phyloP scores from a whole-genome alignment of 768 basidiomycete species.

The Suillus placidus region DNA sequence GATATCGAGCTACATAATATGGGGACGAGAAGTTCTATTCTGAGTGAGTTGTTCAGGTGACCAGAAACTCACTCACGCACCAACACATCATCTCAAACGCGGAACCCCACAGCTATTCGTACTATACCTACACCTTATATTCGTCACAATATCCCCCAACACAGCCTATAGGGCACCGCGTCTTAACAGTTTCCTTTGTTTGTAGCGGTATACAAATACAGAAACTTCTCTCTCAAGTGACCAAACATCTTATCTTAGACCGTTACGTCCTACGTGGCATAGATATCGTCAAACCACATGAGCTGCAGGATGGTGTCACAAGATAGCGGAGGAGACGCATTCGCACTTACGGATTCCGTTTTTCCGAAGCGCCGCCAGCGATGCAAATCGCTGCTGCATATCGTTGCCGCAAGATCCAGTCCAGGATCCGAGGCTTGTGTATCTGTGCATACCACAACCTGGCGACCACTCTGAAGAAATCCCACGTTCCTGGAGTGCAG shows the following conservation, averaged over 20 bases:
- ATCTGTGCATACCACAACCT: neutral
- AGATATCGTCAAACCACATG: constrained; percentile 1
- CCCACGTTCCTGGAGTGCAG: constrained; percentile 8
- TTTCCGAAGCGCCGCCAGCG: neutral
- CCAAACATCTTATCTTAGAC: constrained; percentile 7
- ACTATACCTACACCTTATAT: too few species aligned
- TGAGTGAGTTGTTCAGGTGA: constrained; percentile 6
- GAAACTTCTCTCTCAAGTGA: neutral
- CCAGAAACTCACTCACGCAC: neutral
- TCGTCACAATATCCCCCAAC: too few species aligned
- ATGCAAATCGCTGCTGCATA: neutral
- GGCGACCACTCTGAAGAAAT: constrained; percentile 4
- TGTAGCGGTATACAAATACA: too few species aligned
- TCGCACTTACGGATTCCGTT: constrained; percentile 5
- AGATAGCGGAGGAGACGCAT: constrained; percentile 3
- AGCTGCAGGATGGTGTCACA: constrained; percentile 8
- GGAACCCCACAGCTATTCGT: too few species aligned
- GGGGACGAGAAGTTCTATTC: neutral
- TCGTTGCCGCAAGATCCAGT: neutral
- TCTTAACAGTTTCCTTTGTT: too few species aligned
- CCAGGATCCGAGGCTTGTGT: neutral
- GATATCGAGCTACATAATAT: constrained; percentile 6
- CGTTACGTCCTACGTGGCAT: neutral
- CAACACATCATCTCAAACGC: too few species aligned
- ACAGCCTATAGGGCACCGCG: too few species aligned